A percentile compares a stretch with the other conserved stretches of the same genome.
phyloP scores from a whole-genome alignment of 1,284 basidiomycete species.

The Jaminaea rosea region DNA sequence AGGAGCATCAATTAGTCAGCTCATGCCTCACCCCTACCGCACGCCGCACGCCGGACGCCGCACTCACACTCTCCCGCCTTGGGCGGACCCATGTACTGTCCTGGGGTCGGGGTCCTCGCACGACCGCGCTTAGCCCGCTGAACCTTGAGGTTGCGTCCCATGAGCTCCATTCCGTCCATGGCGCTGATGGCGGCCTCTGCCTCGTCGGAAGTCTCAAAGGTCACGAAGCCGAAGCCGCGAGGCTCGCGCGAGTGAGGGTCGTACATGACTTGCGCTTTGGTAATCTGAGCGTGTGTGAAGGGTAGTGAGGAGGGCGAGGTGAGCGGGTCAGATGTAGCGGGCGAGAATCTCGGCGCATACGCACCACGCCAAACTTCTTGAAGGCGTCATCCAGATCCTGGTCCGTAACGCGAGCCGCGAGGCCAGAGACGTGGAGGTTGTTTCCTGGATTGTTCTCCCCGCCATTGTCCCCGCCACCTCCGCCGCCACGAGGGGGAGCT shows the following conservation, averaged over 20 bases:
- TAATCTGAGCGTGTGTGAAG: conserved; percentile 43
- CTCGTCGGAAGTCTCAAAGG: conserved; percentile 76
- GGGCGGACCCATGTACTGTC: conserved; percentile 82
- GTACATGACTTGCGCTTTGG: conserved; percentile 82
- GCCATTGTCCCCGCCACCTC: conserved; percentile 42
- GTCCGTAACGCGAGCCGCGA: conserved; percentile 70
- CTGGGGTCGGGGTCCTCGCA: conserved; percentile 88
- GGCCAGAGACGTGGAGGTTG: conserved; percentile 87
- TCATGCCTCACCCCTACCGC: neutral
- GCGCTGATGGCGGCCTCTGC: conserved; percentile 79
- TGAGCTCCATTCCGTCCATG: conserved; percentile 70
- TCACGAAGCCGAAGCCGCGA: conserved; percentile 95
- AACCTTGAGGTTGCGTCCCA: conserved; percentile 75
- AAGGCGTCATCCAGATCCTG: conserved; percentile 80
- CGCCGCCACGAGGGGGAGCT: neutral
- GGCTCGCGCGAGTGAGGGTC: conserved; percentile 94
- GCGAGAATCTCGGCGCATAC: conserved; percentile 47
- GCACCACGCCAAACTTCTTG: conserved; percentile 75
- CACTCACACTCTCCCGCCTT: conserved; percentile 60
- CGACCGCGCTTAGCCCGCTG: conserved; percentile 92
- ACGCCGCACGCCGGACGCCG: neutral
- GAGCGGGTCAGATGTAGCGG: neutral
- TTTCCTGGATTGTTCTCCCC: conserved; percentile 72
- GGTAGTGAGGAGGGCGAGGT: conserved; percentile 1
- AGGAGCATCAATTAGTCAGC: conserved; percentile 50